phyloP scores from a whole-genome alignment of 805 yeast species.

The Saccharomycopsis sp. region DNA sequence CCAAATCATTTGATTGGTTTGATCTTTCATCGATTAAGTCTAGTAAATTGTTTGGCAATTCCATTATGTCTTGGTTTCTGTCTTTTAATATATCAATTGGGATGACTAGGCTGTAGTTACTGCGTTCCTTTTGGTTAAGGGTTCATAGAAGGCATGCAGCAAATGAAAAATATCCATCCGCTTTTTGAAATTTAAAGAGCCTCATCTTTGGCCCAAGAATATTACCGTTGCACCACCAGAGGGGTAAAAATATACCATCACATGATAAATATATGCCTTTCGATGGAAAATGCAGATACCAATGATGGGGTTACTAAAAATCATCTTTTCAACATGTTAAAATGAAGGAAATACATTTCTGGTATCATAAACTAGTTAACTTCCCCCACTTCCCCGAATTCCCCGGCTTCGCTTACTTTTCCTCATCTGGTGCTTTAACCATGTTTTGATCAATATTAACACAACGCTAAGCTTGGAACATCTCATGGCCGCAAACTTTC shows the following conservation, averaged over 20 bases:
- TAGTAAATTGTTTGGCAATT: slow-evolving; percentile 9
- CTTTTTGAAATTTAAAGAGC: neutral
- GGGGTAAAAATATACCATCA: neutral
- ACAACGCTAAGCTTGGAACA: no score
- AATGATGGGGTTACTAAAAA: no score
- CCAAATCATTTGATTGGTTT: slow-evolving; percentile 8
- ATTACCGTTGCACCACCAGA: neutral
- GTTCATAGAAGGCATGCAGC: neutral
- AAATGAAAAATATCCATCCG: neutral
- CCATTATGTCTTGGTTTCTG: slow-evolving; percentile 9
- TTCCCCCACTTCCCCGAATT: no score
- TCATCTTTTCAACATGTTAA: no score
- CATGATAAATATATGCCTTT: neutral
- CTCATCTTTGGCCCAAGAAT: neutral
- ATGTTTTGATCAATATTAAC: no score
- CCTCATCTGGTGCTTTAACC: no score
- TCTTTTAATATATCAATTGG: neutral
- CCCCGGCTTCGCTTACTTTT: no score
- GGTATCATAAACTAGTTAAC: no score
- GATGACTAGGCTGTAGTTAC: no score
- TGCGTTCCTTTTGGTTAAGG: neutral
- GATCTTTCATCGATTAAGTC: slow-evolving; percentile 10
- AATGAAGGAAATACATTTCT: no score
- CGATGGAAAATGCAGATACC: neutral
- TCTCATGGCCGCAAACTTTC: no score